Conservation (phyloP, 495 filamentous ascomycete species). For the Tricharina praecox region DNA sequence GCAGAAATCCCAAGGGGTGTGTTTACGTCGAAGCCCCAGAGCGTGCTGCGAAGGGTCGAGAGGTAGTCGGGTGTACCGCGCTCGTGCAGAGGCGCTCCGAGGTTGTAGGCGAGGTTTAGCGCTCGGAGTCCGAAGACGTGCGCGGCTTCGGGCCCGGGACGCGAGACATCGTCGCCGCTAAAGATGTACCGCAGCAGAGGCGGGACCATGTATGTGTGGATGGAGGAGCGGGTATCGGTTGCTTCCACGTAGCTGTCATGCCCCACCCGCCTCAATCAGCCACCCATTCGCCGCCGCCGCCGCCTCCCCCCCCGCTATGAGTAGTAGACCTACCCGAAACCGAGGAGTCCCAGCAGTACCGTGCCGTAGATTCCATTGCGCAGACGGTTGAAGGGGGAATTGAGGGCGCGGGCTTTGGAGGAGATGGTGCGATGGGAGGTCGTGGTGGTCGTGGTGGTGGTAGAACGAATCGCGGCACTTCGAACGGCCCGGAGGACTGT, state of each 20-base stretch:
- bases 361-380: conserved; percentile 9
- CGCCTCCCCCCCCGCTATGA: too few relatives aligned
- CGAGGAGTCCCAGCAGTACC: conserved; percentile 2
- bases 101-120: conserved; percentile 49
- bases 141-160: conserved; percentile 67
- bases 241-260: conserved; percentile 2
- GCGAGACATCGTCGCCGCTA: conserved; percentile 22
- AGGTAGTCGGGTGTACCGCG: conserved; percentile 37
- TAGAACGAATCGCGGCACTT: background rate
- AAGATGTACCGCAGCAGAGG: conserved; percentile 52
- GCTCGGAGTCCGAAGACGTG: conserved; percentile 57
- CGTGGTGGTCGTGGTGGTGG: too few relatives aligned
- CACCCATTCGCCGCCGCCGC: background rate
- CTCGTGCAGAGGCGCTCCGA: conserved; percentile 60
- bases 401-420: background rate
- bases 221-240: conserved; percentile 75
- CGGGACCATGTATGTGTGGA: conserved; percentile 68
- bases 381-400: conserved; percentile 1
- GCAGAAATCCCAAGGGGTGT: conserved; percentile 88
- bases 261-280: too few relatives aligned
- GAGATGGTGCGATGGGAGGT: background rate
- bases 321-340: conserved; percentile 2
- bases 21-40: conserved; percentile 61
- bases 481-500: conserved; percentile 5
- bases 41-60: conserved; percentile 18